Conservation (phyloP, 2,329 filamentous ascomycete species). For the Falciphora oryzae region DNA sequence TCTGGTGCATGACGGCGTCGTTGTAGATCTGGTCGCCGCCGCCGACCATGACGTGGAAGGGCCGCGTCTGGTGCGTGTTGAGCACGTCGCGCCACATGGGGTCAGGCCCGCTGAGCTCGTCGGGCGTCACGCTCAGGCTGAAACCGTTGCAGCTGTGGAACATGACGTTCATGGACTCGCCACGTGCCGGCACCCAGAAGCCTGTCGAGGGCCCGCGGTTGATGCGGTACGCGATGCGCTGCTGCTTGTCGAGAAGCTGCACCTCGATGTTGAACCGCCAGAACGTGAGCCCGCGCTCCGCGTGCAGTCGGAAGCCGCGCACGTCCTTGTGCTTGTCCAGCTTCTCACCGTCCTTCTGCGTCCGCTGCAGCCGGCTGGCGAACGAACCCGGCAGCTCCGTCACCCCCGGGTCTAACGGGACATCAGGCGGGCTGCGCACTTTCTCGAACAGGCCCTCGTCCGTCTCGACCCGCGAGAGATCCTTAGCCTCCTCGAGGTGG, state of each 20-base stretch:
- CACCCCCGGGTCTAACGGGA: conserved; percentile 32
- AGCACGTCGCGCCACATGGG: conserved; percentile 95
- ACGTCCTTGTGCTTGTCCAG: conserved; percentile 78
- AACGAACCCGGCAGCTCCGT: conserved; percentile 48
- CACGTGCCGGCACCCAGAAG: conserved; percentile 88
- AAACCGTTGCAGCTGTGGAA: conserved; percentile 98
- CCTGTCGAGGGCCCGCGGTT: conserved; percentile 82
- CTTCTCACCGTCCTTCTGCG: conserved; percentile 69
- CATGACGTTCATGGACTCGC: conserved; percentile 95
- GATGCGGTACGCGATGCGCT: conserved; percentile 90
- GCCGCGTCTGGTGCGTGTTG: conserved; percentile 82
- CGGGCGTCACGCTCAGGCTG: conserved; percentile 68
- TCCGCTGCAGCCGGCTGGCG: conserved; percentile 45
- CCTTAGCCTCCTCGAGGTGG: conserved; percentile 69
- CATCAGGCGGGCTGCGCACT: conserved; percentile 47
- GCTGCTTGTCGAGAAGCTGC: conserved; percentile 70
- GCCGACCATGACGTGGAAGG: conserved; percentile 97
- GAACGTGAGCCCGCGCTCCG: conserved; percentile 84
- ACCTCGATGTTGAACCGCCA: conserved; percentile 97
- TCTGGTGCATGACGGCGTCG: conserved; percentile 72
- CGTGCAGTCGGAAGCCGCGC: conserved; percentile 73
- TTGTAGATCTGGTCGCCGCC: conserved; percentile 98
- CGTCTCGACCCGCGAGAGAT: conserved; percentile 73
- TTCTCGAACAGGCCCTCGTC: conserved; percentile 79
- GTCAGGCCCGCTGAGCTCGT: conserved; percentile 85